A percentile compares a stretch with the other conserved stretches of the same genome.
phyloP scores from a whole-genome alignment of 106 monocot genomes.

The Vanilla planifolia region DNA sequence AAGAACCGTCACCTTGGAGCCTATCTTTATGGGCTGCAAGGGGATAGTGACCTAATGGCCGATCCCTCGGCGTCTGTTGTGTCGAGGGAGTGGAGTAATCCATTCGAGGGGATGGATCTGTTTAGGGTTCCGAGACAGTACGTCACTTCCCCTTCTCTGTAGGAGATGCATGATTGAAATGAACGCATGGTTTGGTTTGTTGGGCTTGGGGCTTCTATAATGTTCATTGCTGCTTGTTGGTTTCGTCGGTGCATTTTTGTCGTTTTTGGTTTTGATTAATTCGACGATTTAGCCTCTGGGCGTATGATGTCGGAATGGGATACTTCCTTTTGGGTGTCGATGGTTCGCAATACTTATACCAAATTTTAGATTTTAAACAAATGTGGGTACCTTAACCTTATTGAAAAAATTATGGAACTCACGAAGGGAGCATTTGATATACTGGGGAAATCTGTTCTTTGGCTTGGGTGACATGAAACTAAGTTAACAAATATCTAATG shows the following conservation, averaged over 20 bases:
- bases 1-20: slow-evolving; percentile 6
- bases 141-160: slow-evolving; percentile 44
- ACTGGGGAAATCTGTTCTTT: too few relatives aligned
- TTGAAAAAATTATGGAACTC: too few relatives aligned
- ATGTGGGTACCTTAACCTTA: too few relatives aligned
- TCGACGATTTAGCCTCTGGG: too few relatives aligned
- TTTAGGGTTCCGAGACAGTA: slow-evolving; percentile 57
- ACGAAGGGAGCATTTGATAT: too few relatives aligned
- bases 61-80: background rate
- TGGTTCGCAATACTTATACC: too few relatives aligned
- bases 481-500: too few relatives aligned
- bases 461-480: too few relatives aligned
- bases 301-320: too few relatives aligned
- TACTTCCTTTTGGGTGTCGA: too few relatives aligned
- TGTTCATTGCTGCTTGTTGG: background rate
- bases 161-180: slow-evolving; percentile 7
- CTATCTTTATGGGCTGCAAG: slow-evolving; percentile 16
- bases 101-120: slow-evolving; percentile 64
- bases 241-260: background rate
- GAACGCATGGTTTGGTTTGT: slow-evolving; percentile 1
- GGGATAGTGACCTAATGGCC: slow-evolving; percentile 5
- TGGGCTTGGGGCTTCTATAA: background rate
- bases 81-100: slow-evolving; percentile 53
- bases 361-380: too few relatives aligned
- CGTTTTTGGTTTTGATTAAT: too few relatives aligned